Conservation (phyloP, 352 stramenopile species). For the Globisporangium rhizosaccharum region DNA sequence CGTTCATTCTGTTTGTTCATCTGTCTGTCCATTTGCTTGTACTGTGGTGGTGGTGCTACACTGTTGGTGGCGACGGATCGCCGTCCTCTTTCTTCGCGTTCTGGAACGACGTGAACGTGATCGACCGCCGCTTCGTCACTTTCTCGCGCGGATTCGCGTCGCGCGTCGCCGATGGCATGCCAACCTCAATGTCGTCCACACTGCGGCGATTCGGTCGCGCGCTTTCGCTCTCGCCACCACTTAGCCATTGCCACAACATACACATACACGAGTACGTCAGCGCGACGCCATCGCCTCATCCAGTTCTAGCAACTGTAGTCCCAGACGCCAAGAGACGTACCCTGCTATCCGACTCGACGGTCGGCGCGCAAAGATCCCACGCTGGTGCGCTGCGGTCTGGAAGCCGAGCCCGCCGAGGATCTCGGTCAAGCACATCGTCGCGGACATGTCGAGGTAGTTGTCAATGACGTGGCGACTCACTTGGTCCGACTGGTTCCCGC, state of each 20-base stretch:
- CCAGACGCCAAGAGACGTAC: conserved; percentile 9
- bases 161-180: conserved; percentile 42
- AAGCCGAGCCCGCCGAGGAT: conserved; percentile 61
- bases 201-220: conserved; percentile 29
- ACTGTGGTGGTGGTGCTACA: conserved; percentile 1
- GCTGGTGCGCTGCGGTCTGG: conserved; percentile 33
- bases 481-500: conserved; percentile 15
- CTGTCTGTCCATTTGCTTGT: no score
- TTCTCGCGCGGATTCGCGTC: conserved; percentile 42
- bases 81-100: conserved; percentile 20
- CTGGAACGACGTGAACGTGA: conserved; percentile 69
- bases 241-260: not conserved
- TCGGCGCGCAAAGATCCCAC: conserved; percentile 47
- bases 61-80: not conserved
- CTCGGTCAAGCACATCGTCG: conserved; percentile 64
- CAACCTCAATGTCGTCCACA: conserved; percentile 77
- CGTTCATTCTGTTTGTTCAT: no score
- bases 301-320: no score
- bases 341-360: conserved; percentile 33
- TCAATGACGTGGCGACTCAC: conserved; percentile 77
- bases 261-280: not conserved
- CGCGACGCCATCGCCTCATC: not conserved
- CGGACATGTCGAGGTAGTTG: conserved; percentile 84
- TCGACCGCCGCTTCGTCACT: conserved; percentile 60
- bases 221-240: conserved; percentile 11